Conservation (phyloP, 176 grass and related monocot genomes). For the Coix lacrymajobi region DNA sequence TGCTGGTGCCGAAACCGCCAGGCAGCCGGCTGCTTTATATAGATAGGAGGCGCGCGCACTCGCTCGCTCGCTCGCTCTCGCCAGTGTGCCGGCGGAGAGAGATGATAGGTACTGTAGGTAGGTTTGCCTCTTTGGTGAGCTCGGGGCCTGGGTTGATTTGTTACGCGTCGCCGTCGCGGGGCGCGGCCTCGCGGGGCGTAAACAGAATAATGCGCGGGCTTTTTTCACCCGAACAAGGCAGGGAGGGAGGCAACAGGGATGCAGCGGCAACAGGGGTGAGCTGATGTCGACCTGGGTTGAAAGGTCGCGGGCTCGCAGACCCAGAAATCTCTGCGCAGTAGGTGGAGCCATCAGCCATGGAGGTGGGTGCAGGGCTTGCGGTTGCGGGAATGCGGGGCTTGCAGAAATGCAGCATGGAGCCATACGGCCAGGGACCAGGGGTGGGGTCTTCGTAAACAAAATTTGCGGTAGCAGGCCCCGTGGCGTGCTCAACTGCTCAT, state of each 20-base stretch:
- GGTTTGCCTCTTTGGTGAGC: neutral
- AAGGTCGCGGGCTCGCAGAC: neutral
- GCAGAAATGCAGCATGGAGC: neutral
- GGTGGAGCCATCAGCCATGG: neutral
- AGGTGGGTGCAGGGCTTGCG: neutral
- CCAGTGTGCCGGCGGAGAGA: too few relatives aligned
- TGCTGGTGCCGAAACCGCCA: neutral
- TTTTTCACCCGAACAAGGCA: too few relatives aligned
- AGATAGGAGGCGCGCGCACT: too few relatives aligned
- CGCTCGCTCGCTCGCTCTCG: neutral
- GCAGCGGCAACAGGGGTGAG: too few relatives aligned
- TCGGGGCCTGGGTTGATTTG: too few relatives aligned
- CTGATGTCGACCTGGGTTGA: neutral
- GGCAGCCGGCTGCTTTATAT: conserved; percentile 16
- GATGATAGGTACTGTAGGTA: neutral
- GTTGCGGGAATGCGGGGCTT: too few relatives aligned
- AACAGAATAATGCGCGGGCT: too few relatives aligned
- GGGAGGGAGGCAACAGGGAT: too few relatives aligned
- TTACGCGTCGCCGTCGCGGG: too few relatives aligned
- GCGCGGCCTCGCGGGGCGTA: neutral
- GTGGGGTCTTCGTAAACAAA: too few relatives aligned
- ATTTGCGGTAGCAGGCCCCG: neutral
- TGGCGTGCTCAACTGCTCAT: too few relatives aligned
- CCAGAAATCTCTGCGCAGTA: neutral
- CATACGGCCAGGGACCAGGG: too few relatives aligned